Evolutionary conservation across 306 rosid species (phyloP).

Genomic region (Senna tora): DNA sequence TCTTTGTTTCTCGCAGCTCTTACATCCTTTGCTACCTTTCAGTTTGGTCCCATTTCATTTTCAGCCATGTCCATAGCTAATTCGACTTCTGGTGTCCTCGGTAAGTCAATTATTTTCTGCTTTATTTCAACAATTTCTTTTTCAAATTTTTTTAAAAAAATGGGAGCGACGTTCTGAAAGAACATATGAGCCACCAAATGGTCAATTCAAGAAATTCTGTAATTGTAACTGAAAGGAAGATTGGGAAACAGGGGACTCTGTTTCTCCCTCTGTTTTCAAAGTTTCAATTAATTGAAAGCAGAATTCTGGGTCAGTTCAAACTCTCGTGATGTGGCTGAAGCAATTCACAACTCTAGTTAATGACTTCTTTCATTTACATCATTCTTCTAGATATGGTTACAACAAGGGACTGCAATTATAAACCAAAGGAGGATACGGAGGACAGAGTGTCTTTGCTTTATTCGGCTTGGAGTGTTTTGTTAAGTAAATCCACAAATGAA

Average conservation of each 20-base stretch:
- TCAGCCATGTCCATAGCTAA: slow-evolving; percentile 47
- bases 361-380: no score
- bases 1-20: slow-evolving; percentile 73
- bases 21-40: slow-evolving; percentile 66
- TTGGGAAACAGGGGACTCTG: not conserved
- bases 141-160: not conserved
- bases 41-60: slow-evolving; percentile 59
- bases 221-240: slow-evolving; percentile 1
- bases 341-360: slow-evolving; percentile 35
- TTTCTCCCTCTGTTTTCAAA: not conserved
- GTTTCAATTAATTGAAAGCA: no score
- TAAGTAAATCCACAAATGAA: slow-evolving; percentile 33
- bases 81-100: slow-evolving; percentile 49
- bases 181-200: not conserved
- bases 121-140: not conserved
- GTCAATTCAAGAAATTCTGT: not conserved
- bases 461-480: slow-evolving; percentile 61
- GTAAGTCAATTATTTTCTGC: slow-evolving; percentile 51
- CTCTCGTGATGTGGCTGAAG: slow-evolving; percentile 50
- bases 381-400: slow-evolving; percentile 37
- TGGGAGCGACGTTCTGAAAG: no score
- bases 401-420: slow-evolving; percentile 42
- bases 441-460: slow-evolving; percentile 50
- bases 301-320: no score
- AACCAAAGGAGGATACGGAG: slow-evolving; percentile 44